Evolutionary conservation across 225 moss, liverwort and hornwort species (phyloP).

Genomic region (Polytrichum commune): DNA sequence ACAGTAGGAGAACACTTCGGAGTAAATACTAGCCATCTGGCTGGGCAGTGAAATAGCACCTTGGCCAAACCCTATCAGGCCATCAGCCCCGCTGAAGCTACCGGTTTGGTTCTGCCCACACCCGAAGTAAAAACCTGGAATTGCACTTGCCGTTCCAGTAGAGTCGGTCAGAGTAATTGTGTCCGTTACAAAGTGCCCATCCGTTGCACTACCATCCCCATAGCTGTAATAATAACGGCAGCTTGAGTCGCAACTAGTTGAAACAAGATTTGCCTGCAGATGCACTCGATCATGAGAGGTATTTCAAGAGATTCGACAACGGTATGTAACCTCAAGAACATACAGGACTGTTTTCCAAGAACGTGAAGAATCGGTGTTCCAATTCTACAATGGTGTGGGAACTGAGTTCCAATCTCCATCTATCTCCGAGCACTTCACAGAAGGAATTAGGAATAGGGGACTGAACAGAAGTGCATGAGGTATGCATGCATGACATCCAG

Average conservation of each 20-base stretch:
- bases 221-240: conserved; percentile 8
- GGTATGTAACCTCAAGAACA: not conserved
- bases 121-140: conserved; percentile 30
- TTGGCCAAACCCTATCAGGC: conserved; percentile 38
- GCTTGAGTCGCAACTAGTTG: not conserved
- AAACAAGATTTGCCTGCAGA: not conserved
- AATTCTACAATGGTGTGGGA: not conserved
- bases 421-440: not conserved
- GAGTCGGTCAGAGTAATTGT: conserved; percentile 22
- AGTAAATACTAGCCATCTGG: conserved; percentile 27
- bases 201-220: conserved; percentile 37
- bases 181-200: conserved; percentile 31
- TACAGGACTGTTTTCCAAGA: not conserved
- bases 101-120: conserved; percentile 38
- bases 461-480: not conserved
- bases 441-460: too few species aligned
- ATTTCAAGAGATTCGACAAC: not conserved
- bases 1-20: conserved; percentile 44
- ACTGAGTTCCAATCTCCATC: not conserved
- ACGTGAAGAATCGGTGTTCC: not conserved
- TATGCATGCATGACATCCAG: not conserved
- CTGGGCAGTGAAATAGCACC: conserved; percentile 32
- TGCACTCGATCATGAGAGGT: not conserved
- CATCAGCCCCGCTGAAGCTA: conserved; percentile 22
- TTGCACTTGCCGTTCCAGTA: conserved; percentile 6